phyloP scores from a whole-genome alignment of 163 green algal species.

The Prototheca stagnorum region DNA sequence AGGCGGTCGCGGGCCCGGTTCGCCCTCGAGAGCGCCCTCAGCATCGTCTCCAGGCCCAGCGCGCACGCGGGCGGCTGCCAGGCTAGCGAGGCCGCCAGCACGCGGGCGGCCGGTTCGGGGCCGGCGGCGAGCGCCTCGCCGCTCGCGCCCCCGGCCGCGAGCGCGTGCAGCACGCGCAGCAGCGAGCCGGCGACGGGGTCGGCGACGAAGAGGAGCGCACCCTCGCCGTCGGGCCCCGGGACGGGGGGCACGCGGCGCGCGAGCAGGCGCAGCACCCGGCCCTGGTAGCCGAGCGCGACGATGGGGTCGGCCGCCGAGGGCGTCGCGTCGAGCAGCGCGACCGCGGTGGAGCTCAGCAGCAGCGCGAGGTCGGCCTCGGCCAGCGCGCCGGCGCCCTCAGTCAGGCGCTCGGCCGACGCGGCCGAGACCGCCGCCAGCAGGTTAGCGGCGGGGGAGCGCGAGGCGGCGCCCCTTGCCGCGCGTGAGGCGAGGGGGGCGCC shows the following conservation, averaged over 20 bases:
- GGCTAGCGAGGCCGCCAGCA: neutral
- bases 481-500: too few species aligned
- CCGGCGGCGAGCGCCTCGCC: neutral
- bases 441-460: too few species aligned
- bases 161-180: constrained; percentile 44
- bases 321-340: constrained; percentile 42
- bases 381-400: neutral
- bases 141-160: neutral
- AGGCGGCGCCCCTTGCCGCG: too few species aligned
- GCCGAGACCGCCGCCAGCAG: neutral
- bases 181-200: constrained; percentile 40
- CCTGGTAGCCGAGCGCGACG: constrained; percentile 39
- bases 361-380: constrained; percentile 5
- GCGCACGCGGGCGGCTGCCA: too few species aligned
- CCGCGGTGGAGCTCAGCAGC: constrained; percentile 38
- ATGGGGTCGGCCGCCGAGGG: constrained; percentile 39
- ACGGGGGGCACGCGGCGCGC: constrained; percentile 4
- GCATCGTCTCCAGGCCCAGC: too few species aligned
- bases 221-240: too few species aligned
- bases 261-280: constrained; percentile 31
- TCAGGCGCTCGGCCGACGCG: neutral
- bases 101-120: constrained; percentile 8
- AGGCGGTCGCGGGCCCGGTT: too few species aligned
- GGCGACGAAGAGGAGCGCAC: too few species aligned
- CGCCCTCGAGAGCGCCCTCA: too few species aligned